Evolutionary conservation across 2,329 filamentous ascomycete species (phyloP).

Genomic region (Aspergillus chevalieri): DNA sequence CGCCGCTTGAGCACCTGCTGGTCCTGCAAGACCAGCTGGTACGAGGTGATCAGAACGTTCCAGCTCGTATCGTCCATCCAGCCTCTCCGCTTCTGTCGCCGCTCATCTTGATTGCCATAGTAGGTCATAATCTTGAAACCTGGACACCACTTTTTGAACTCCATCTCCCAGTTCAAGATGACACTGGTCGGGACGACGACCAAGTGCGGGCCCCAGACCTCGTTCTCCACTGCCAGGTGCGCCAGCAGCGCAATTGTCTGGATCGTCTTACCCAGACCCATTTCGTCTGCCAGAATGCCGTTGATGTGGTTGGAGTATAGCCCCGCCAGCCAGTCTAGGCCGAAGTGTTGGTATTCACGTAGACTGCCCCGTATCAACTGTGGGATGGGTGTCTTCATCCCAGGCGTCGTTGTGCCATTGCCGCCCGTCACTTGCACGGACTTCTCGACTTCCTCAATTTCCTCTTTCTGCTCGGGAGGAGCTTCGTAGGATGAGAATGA

Average conservation of each 20-base stretch:
- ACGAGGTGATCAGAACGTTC: slow-evolving; percentile 97
- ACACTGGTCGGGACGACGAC: slow-evolving; percentile 97
- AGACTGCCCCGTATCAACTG: slow-evolving; percentile 80
- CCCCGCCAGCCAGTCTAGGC: slow-evolving; percentile 93
- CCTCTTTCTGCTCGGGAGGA: slow-evolving; percentile 15
- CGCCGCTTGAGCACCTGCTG: slow-evolving; percentile 88
- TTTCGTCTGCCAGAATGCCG: slow-evolving; percentile 94
- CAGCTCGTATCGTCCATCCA: slow-evolving; percentile 92
- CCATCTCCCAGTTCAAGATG: slow-evolving; percentile 99
- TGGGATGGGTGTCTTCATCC: slow-evolving; percentile 64
- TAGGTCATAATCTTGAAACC: slow-evolving; percentile 98
- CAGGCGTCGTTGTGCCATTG: slow-evolving; percentile 35
- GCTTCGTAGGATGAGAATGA: slow-evolving; percentile 38
- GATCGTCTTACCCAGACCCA: slow-evolving; percentile 97
- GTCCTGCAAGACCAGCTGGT: slow-evolving; percentile 91
- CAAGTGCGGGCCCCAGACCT: slow-evolving; percentile 92
- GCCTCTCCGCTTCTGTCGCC: slow-evolving; percentile 80
- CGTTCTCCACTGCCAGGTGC: slow-evolving; percentile 81
- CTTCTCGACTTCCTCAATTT: slow-evolving; percentile 10
- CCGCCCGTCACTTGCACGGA: slow-evolving; percentile 21
- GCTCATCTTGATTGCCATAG: slow-evolving; percentile 89
- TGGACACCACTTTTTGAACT: slow-evolving; percentile 97
- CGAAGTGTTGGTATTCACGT: slow-evolving; percentile 92
- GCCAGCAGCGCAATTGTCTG: slow-evolving; percentile 93
- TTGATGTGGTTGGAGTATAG: slow-evolving; percentile 90